Evolutionary conservation across 768 basidiomycete genomes (phyloP), one percentile per base, ranked within the genome.

Genomic region (Naganishia antarctica): DNA sequence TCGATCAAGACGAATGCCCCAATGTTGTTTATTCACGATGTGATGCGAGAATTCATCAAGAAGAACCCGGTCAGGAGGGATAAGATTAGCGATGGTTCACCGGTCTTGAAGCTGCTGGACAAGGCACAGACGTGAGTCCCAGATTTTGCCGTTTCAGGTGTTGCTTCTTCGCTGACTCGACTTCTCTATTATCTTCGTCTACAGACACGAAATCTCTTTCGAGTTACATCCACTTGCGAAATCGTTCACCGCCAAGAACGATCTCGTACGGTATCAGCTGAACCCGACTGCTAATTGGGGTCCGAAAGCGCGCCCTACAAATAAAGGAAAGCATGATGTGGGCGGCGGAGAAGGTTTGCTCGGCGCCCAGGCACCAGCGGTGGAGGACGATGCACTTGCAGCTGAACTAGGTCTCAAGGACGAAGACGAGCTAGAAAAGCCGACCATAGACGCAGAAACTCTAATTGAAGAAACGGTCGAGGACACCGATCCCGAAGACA

Each of bases 261-360:
- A 76, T 43, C 64, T 70, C 16, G 72, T 73, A 0, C 67, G 70
- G 32, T 76, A 76, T 51, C 76, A 94, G 76, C 84, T 85, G 66
- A 97, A 96, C 73, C 96, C 94, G 4, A 82, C 85, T n/a, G 82
- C 85, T 1, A 83, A 96, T 74, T 99, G 96, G 96, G 94, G 94
- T 0, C 96, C 94, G 0, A 88, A 84, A 21, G 61, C 74, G 0
- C 67, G 75, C 45, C 76, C 78, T 0, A 75, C 74, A 41, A 72
- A 66, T 21, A 32, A 57, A 25, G 51, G 49, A 18, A 46, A 62
- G 12, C 59, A 47, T 5, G 43, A 44, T 15, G 48, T 47, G 12
- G 60, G 28, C 16, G 59, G 40, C 29, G 66, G 60, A 7, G 21
- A 40, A 16, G 37, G 34, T 28, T 31, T 44, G 2, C 41, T 62